A percentile compares a stretch with the other conserved stretches of the same genome.
Conservation (phyloP, 192 early-diverging fungal species). For the Obelidium mucronatum region DNA sequence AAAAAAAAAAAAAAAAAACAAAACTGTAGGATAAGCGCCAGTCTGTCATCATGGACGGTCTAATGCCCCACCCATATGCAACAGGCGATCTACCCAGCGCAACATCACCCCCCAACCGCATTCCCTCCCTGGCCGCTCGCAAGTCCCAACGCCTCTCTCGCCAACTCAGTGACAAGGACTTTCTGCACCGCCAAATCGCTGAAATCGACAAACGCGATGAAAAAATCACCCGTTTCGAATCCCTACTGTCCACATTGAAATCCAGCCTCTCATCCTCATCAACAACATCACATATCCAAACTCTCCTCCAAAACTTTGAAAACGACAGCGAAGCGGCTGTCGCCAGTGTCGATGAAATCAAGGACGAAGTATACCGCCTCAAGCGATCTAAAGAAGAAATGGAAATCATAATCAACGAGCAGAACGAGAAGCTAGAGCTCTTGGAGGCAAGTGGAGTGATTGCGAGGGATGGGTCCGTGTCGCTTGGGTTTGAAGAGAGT, state of each 20-base stretch:
- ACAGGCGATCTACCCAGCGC: not conserved
- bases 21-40: too few species aligned
- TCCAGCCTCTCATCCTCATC: slow-evolving; percentile 16
- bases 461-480: not conserved
- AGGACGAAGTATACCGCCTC: slow-evolving; percentile 50
- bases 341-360: slow-evolving; percentile 36
- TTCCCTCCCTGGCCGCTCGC: not conserved
- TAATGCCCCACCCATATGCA: slow-evolving; percentile 36
- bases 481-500: slow-evolving; percentile 26
- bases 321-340: slow-evolving; percentile 43
- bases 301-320: slow-evolving; percentile 44
- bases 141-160: slow-evolving; percentile 29
- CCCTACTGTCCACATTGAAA: slow-evolving; percentile 45
- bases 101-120: slow-evolving; percentile 5
- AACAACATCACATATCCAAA: slow-evolving; percentile 34
- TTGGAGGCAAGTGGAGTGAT: slow-evolving; percentile 23
- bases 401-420: slow-evolving; percentile 57
- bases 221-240: slow-evolving; percentile 51
- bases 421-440: slow-evolving; percentile 56
- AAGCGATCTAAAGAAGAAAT: slow-evolving; percentile 56
- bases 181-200: slow-evolving; percentile 52
- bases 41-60: slow-evolving; percentile 53
- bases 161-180: slow-evolving; percentile 42
- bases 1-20: too few species aligned
- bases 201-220: slow-evolving; percentile 56